phyloP scores from a whole-genome alignment of 2,329 filamentous ascomycete species.

The Phyllosticta paracitricarpa region DNA sequence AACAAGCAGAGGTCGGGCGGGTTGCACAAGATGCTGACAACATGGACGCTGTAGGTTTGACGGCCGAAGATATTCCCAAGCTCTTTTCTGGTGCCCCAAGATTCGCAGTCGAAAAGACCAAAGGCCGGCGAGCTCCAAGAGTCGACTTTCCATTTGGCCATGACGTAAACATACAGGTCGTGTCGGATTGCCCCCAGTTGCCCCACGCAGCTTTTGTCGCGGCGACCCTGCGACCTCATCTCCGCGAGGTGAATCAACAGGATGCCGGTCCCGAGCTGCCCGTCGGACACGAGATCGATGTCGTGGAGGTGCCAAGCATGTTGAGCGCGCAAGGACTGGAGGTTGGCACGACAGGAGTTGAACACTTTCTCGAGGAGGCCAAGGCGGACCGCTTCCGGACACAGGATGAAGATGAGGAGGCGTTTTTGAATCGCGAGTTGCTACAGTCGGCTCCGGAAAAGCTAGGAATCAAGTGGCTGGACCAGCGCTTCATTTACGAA shows the following conservation, averaged over 20 bases:
- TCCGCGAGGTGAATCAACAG: constrained; percentile 12
- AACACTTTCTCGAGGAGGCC: constrained; percentile 56
- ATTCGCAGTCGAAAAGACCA: constrained; percentile 53
- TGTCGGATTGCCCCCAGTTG: constrained; percentile 41
- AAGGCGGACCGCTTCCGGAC: constrained; percentile 50
- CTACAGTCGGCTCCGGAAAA: constrained; percentile 27
- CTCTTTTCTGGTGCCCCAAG: constrained; percentile 69
- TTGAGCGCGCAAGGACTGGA: constrained; percentile 62
- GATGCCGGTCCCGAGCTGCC: constrained; percentile 14
- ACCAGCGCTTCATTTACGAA: constrained; percentile 24
- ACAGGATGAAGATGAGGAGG: constrained; percentile 45
- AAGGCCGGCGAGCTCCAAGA: constrained; percentile 51
- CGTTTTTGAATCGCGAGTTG: constrained; percentile 35
- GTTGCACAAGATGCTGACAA: constrained; percentile 3
- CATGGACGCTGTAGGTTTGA: constrained; percentile 30
- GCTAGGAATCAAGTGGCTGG: constrained; percentile 27
- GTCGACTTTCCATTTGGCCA: constrained; percentile 61
- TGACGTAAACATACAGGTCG: constrained; percentile 49
- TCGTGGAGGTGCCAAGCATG: constrained; percentile 57
- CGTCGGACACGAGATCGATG: constrained; percentile 22
- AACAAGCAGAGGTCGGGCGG: neutral
- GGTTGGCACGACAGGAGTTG: constrained; percentile 60
- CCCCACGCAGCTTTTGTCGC: constrained; percentile 28
- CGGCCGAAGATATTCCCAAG: constrained; percentile 52
- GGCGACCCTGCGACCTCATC: constrained; percentile 21